Percentiles rank a stretch among this genome's conserved stretches.
These are phyloP conservation scores for Didymella pinodella DNA, from an alignment of 2,329 filamentous ascomycete genomes.

Conservation along the genomic window DNA sequence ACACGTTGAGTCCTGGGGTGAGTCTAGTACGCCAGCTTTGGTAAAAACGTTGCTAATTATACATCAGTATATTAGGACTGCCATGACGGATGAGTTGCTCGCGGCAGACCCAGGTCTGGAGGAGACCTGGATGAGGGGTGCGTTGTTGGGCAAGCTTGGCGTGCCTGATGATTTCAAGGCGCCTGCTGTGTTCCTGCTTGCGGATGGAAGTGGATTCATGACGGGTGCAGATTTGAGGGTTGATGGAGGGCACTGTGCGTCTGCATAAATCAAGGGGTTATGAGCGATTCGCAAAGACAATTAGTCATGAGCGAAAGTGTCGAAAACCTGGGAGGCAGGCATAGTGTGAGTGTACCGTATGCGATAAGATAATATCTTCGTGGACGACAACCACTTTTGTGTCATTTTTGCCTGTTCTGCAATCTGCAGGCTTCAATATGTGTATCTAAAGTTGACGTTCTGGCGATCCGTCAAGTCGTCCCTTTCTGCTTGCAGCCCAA, in stretches of 20 bases:
- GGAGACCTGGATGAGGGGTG: neutral
- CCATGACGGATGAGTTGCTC: neutral
- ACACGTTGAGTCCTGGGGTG: neutral
- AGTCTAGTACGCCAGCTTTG: neutral
- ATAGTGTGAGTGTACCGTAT: neutral
- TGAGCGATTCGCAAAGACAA: neutral
- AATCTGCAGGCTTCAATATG: neutral
- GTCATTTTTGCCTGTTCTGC: neutral
- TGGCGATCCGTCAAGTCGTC: neutral
- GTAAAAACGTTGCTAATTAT: neutral
- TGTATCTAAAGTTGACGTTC: slow-evolving; percentile 3
- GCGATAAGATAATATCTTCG: neutral
- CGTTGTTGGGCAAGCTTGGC: neutral
- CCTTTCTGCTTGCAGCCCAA: neutral
- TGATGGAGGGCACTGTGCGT: neutral
- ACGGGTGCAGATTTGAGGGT: neutral
- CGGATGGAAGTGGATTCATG: neutral
- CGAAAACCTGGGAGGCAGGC: neutral
- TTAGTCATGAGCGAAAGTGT: neutral
- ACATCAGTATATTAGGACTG: neutral
- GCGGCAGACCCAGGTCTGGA: neutral
- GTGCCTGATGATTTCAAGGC: neutral
- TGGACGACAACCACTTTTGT: neutral
- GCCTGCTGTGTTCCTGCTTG: neutral
- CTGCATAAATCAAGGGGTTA: neutral